Evolutionary conservation across 2,329 filamentous ascomycete species (phyloP).

Genomic region (Fusarium sp.): DNA sequence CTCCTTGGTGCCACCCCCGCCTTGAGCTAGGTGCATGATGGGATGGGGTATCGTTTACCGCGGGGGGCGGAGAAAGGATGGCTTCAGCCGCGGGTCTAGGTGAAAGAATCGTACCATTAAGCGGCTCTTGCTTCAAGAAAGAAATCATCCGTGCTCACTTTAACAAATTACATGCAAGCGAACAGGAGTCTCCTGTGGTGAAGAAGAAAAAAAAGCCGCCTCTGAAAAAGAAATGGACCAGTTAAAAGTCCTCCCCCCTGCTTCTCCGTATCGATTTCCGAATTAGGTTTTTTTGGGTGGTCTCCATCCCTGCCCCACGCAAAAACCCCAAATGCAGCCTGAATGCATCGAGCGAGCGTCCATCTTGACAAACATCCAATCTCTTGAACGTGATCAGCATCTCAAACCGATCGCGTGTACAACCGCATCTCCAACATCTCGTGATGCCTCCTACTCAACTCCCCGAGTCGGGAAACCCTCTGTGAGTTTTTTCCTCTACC

Average conservation of each 20-base stretch:
- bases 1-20: slow-evolving; percentile 29
- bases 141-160: not conserved
- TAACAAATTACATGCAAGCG: not conserved
- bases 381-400: not conserved
- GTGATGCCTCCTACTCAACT: slow-evolving; percentile 58
- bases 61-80: slow-evolving; percentile 5
- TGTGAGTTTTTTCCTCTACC: slow-evolving; percentile 50
- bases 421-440: not conserved
- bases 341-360: not conserved
- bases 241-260: not conserved
- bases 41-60: slow-evolving; percentile 15
- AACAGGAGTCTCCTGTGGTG: not conserved
- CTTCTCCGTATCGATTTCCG: slow-evolving; percentile 23
- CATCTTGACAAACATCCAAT: slow-evolving; percentile 4
- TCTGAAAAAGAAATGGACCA: slow-evolving; percentile 4
- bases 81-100: not conserved
- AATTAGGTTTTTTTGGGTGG: slow-evolving; percentile 10
- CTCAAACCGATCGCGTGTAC: not conserved
- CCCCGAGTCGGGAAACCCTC: slow-evolving; percentile 58
- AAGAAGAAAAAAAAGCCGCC: not conserved
- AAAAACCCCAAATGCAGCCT: slow-evolving; percentile 19
- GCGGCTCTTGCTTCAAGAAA: not conserved
- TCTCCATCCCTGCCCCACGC: slow-evolving; percentile 20
- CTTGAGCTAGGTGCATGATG: slow-evolving; percentile 21
- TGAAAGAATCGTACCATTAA: not conserved